Conservation (phyloP, 495 filamentous ascomycete species). For the Penicillium silybi region DNA sequence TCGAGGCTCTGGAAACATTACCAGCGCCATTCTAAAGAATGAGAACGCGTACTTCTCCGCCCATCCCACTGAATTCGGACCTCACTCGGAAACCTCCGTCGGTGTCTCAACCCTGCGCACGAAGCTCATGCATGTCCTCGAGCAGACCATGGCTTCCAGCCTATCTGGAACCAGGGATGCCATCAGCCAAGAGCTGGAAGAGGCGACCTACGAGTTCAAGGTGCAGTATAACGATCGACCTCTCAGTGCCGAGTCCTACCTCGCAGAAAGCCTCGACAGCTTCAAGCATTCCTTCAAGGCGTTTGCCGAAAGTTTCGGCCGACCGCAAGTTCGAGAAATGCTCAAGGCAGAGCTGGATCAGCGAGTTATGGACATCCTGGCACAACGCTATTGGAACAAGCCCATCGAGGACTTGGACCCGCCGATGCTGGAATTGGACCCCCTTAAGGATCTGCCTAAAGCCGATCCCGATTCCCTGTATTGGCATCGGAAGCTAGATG, state of each 20-base stretch:
- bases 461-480: slow-evolving; percentile 77
- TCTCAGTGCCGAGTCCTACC: slow-evolving; percentile 89
- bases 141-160: slow-evolving; percentile 93
- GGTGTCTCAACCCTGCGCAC: slow-evolving; percentile 84
- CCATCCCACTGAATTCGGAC: slow-evolving; percentile 75
- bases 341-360: slow-evolving; percentile 93
- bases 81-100: slow-evolving; percentile 64
- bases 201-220: slow-evolving; percentile 98
- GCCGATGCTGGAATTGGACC: slow-evolving; percentile 63
- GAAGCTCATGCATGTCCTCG: slow-evolving; percentile 94
- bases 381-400: slow-evolving; percentile 95
- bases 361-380: slow-evolving; percentile 90
- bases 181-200: slow-evolving; percentile 92
- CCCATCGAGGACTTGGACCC: slow-evolving; percentile 72
- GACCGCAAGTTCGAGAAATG: slow-evolving; percentile 81
- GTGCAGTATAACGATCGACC: slow-evolving; percentile 98
- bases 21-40: slow-evolving; percentile 77
- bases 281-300: slow-evolving; percentile 98
- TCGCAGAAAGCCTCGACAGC: slow-evolving; percentile 88
- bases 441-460: slow-evolving; percentile 72
- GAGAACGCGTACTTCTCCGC: slow-evolving; percentile 84
- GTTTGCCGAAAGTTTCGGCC: slow-evolving; percentile 85
- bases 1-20: slow-evolving; percentile 76
- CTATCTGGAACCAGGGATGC: slow-evolving; percentile 83
- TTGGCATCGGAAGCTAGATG: slow-evolving; percentile 94